Conservation (phyloP, 2,329 filamentous ascomycete genomes). For the Spiromastix sp. region DNA sequence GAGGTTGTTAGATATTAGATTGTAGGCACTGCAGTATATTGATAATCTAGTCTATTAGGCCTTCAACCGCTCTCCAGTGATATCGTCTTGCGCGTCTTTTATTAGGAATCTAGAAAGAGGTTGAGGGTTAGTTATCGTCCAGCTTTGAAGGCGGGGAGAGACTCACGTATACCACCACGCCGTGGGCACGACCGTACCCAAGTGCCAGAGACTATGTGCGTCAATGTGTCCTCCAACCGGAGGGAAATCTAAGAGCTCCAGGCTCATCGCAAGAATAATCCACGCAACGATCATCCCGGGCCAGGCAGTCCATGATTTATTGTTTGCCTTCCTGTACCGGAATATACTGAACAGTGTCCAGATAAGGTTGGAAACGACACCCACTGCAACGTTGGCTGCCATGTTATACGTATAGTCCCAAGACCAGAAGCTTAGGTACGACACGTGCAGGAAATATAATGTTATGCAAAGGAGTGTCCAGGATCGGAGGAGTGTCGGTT, state of each 20-base stretch:
- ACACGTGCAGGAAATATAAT: constrained; percentile 67
- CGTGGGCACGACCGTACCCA: constrained; percentile 81
- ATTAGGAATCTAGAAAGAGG: constrained; percentile 60
- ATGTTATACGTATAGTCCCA: constrained; percentile 99
- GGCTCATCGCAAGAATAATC: constrained; percentile 86
- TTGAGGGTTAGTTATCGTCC: constrained; percentile 18
- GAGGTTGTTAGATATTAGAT: no score
- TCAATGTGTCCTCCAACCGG: constrained; percentile 74
- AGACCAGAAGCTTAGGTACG: constrained; percentile 70
- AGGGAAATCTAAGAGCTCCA: constrained; percentile 90
- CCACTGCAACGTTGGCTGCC: constrained; percentile 79
- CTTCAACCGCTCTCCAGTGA: constrained; percentile 64
- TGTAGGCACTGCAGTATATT: no score
- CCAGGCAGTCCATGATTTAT: constrained; percentile 76
- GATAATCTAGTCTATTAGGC: no score
- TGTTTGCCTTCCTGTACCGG: constrained; percentile 60
- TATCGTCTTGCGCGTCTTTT: constrained; percentile 74
- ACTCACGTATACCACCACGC: constrained; percentile 92
- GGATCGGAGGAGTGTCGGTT: constrained; percentile 49
- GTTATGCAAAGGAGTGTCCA: constrained; percentile 67
- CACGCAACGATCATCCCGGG: constrained; percentile 85
- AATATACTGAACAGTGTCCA: constrained; percentile 78
- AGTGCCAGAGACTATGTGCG: constrained; percentile 92
- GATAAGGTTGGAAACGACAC: constrained; percentile 67
- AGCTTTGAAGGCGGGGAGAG: background rate